Conservation (phyloP, 768 basidiomycete genomes). For the Collybia nuda region DNA sequence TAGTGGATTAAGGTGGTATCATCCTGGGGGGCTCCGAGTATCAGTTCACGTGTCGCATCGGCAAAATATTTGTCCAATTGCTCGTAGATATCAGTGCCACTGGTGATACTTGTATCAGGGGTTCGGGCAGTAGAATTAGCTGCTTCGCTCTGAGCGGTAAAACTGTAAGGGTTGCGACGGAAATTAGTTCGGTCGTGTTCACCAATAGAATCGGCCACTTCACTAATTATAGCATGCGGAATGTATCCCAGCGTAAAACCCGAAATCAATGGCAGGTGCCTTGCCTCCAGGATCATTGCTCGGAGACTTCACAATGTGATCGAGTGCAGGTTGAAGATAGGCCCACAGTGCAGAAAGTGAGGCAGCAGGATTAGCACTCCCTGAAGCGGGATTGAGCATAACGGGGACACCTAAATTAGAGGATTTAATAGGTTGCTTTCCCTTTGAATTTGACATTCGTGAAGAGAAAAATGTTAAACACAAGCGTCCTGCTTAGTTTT, state of each 20-base stretch:
- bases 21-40: slow-evolving; percentile 64
- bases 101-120: slow-evolving; percentile 29
- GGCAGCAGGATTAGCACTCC: slow-evolving; percentile 73
- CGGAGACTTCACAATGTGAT: slow-evolving; percentile 75
- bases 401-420: slow-evolving; percentile 20
- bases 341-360: slow-evolving; percentile 74
- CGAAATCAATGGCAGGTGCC: slow-evolving; percentile 69
- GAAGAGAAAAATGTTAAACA: slow-evolving; percentile 1
- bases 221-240: slow-evolving; percentile 84
- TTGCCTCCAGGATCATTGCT: slow-evolving; percentile 55
- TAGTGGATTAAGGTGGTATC: slow-evolving; percentile 68
- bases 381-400: slow-evolving; percentile 54
- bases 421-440: slow-evolving; percentile 22
- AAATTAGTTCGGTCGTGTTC: slow-evolving; percentile 15
- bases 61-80: slow-evolving; percentile 73
- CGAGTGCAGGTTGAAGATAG: slow-evolving; percentile 71
- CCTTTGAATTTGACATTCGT: slow-evolving; percentile 25
- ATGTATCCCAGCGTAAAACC: slow-evolving; percentile 75
- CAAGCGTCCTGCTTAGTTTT: neutral
- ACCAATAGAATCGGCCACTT: slow-evolving; percentile 24
- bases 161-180: slow-evolving; percentile 26
- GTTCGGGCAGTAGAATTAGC: slow-evolving; percentile 28
- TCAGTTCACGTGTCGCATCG: slow-evolving; percentile 57
- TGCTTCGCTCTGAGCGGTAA: slow-evolving; percentile 57
- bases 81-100: slow-evolving; percentile 70